phyloP scores from a whole-genome alignment of 257 asterid genomes.

The Penstemon eatonii region DNA sequence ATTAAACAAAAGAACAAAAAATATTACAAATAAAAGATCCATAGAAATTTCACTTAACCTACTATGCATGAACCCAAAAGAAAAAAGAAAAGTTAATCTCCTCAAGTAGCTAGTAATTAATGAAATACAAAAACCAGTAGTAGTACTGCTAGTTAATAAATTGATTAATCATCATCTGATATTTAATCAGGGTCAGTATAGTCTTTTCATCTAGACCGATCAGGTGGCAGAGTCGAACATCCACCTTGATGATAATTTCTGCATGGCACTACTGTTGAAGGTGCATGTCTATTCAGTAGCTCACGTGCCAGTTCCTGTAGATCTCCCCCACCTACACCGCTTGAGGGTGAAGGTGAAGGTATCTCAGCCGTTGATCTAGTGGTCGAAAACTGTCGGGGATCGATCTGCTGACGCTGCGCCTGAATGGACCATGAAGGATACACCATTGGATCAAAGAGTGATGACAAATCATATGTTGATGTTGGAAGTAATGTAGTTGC shows the following conservation, averaged over 20 bases:
- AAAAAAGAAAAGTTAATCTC: conserved; percentile 15
- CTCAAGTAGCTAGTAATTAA: conserved; percentile 1
- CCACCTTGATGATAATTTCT: conserved; percentile 28
- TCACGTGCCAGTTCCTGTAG: conserved; percentile 86
- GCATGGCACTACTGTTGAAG: conserved; percentile 50
- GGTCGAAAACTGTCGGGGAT: conserved; percentile 37
- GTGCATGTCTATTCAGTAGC: conserved; percentile 61
- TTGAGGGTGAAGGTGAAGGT: conserved; percentile 23
- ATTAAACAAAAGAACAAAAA: conserved; percentile 18
- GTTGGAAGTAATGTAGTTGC: conserved; percentile 6
- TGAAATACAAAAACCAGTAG: not conserved
- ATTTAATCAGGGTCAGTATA: not conserved
- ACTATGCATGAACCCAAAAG: not conserved
- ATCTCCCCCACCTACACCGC: conserved; percentile 45
- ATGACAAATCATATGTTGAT: conserved; percentile 59
- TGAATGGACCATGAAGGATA: conserved; percentile 51
- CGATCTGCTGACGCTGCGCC: conserved; percentile 51
- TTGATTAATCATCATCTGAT: conserved; percentile 11
- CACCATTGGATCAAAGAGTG: conserved; percentile 59
- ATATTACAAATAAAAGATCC: conserved; percentile 17
- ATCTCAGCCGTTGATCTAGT: conserved; percentile 29
- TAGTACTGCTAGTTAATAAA: conserved; percentile 16
- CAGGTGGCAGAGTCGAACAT: conserved; percentile 44
- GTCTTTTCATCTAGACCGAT: conserved; percentile 35
- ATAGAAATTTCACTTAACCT: conserved; percentile 11